Base-by-base conservation (phyloP, 1,139 yeast species). In the Candida tunisiensis region DNA sequence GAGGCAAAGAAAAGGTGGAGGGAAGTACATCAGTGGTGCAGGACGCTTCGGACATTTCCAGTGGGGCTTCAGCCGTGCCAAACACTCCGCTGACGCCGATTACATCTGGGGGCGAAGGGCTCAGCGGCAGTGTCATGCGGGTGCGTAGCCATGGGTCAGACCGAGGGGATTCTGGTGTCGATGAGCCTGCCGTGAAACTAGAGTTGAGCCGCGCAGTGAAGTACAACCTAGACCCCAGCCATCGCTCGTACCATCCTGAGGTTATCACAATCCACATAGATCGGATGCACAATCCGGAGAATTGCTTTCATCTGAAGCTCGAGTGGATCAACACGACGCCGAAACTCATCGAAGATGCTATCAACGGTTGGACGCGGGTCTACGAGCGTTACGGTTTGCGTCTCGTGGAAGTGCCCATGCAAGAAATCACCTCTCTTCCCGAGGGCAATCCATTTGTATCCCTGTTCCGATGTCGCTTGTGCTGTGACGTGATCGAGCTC, bases 291-390 rank as follows among this genome's bases (percentile, higher is more conserved):
- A 88, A 85, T 45, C 95, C 96, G 0, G 92, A 82, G 35, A 93
- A 85, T 44, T 85, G 96, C 44, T 91, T 74, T 55, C 98, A 85
- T 43, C 64, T 91, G 20, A 60, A 94, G 29, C 53, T 88, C 16
- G 95, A 88, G 49, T 91, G 99, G 98, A 56, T 88, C 21, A 80
- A 79, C 34, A 74, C 93, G 0, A 82, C 96, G 0, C 78, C 93
- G 1, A 78, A 75, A 43, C 63, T 88, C 27, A 74, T 91, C 31
- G 98, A 91, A 39, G 95, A 88, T 40, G 61, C 82, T n/a, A 65
- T 91, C 17, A 73, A 65, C 23, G 68, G 69, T 28, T 75, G 95
- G 78, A 68, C 83, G 1, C 62, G 94, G 32, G 57, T 74, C 24
- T 82, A 93, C 41, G 93, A 80, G 35, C 53, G 91, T 28, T 83